Percentiles rank a stretch among this genome's conserved stretches.
phyloP scores from a whole-genome alignment of 164 flowering plant genomes.

The Chimonanthus salicifolius region DNA sequence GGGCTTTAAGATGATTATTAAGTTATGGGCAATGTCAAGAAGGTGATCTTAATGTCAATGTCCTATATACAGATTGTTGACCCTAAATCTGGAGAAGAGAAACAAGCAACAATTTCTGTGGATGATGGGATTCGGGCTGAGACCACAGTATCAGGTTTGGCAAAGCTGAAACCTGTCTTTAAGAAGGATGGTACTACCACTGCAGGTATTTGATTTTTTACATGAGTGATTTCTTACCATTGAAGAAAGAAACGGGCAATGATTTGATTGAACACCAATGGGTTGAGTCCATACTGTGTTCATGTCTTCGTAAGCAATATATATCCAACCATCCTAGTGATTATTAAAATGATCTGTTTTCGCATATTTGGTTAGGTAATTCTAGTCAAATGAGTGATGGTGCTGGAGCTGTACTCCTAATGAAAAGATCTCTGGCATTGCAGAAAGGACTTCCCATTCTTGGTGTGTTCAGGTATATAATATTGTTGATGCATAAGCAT shows the following conservation, averaged over 20 bases:
- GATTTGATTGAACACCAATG: neutral
- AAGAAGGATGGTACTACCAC: slow-evolving; percentile 89
- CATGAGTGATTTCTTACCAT: neutral
- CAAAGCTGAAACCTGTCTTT: slow-evolving; percentile 75
- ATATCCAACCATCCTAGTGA: neutral
- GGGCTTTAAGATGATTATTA: neutral
- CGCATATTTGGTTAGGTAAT: slow-evolving; percentile 46
- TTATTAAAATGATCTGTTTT: neutral
- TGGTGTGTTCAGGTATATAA: slow-evolving; percentile 80
- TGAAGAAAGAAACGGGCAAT: no score
- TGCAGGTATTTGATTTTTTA: slow-evolving; percentile 56
- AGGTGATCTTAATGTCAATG: neutral
- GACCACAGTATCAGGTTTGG: slow-evolving; percentile 53
- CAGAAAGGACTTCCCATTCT: slow-evolving; percentile 84
- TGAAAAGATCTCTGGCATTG: slow-evolving; percentile 85
- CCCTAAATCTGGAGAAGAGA: slow-evolving; percentile 88
- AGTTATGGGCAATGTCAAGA: neutral
- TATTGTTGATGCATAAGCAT: neutral
- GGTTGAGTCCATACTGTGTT: neutral
- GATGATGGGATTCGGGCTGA: slow-evolving; percentile 94
- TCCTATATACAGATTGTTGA: slow-evolving; percentile 56
- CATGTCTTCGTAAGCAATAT: neutral
- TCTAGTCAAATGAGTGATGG: slow-evolving; percentile 99
- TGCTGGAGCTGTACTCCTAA: slow-evolving; percentile 95
- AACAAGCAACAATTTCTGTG: slow-evolving; percentile 54